Conservation (phyloP, 129 eudicot species). For the Chrysanthemum lavandulifolium region DNA sequence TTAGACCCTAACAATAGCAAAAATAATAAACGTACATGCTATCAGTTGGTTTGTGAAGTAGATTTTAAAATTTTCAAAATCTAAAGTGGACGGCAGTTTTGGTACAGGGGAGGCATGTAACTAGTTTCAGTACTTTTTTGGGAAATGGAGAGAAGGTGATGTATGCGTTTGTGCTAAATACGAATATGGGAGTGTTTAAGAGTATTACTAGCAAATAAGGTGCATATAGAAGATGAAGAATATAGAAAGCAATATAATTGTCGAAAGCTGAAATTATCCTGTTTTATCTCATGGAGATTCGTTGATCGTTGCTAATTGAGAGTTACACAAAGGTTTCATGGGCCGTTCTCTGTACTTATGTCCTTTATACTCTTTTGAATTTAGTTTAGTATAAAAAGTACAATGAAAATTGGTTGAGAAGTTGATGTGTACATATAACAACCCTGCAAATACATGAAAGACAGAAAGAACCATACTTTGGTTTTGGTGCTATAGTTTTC, state of each 20-base stretch:
- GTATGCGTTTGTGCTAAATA: constrained; percentile 6
- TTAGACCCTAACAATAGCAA: constrained; percentile 8
- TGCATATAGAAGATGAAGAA: constrained; percentile 14
- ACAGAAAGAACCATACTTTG: not conserved
- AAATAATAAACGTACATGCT: not conserved
- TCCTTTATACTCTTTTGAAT: not conserved
- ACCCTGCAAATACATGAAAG: not conserved
- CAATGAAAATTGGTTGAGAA: not conserved
- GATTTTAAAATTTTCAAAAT: not conserved
- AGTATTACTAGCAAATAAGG: constrained; percentile 1
- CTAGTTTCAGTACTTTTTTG: not conserved
- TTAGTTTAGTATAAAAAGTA: not conserved
- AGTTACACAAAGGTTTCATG: constrained; percentile 3
- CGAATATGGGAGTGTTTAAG: not conserved
- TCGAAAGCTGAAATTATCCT: not conserved
- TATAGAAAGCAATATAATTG: not conserved
- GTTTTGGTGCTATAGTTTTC: constrained; percentile 5
- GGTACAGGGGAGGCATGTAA: not conserved
- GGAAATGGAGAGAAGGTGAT: not conserved
- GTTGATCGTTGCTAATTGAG: not conserved
- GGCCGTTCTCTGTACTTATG: not conserved
- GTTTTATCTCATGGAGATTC: not conserved
- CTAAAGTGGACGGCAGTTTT: constrained; percentile 4
- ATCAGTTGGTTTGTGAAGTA: not conserved
- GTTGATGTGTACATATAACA: constrained; percentile 5